Percentiles rank a stretch among this genome's conserved stretches.
These are phyloP conservation scores for Pichia sp. DNA, from an alignment of 1,139 yeast genomes.

Conservation along the genomic window DNA sequence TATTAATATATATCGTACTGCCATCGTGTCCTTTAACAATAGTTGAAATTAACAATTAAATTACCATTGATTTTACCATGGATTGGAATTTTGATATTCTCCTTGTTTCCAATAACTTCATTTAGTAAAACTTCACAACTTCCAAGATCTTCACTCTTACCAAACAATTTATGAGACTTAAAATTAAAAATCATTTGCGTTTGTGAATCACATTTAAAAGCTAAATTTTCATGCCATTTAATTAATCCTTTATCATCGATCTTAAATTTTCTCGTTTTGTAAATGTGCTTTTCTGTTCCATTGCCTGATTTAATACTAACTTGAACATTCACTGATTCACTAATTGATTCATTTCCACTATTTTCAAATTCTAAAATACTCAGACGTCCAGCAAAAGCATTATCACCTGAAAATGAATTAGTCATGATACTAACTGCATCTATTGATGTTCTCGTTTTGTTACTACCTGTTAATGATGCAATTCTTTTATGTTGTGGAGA, in stretches of 20 bases:
- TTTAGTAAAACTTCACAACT: slow-evolving; percentile 39
- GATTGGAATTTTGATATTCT: slow-evolving; percentile 22
- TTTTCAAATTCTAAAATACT: slow-evolving; percentile 29
- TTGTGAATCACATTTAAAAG: slow-evolving; percentile 60
- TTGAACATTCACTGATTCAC: slow-evolving; percentile 44
- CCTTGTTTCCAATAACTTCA: slow-evolving; percentile 29
- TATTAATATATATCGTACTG: too few relatives aligned
- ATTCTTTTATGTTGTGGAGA: slow-evolving; percentile 25
- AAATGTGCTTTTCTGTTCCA: slow-evolving; percentile 47
- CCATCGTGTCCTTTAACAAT: slow-evolving; percentile 5
- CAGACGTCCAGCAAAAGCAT: slow-evolving; percentile 48
- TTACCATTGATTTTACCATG: slow-evolving; percentile 17
- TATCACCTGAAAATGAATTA: slow-evolving; percentile 34
- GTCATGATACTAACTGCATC: slow-evolving; percentile 18
- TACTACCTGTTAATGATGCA: slow-evolving; percentile 17
- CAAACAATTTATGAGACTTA: slow-evolving; percentile 66
- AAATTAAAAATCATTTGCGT: slow-evolving; percentile 55
- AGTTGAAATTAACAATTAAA: slow-evolving; percentile 27
- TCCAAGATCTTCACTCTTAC: slow-evolving; percentile 63
- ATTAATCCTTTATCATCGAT: slow-evolving; percentile 33
- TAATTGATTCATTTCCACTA: slow-evolving; percentile 20
- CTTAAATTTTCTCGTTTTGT: slow-evolving; percentile 59
- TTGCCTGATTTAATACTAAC: slow-evolving; percentile 46
- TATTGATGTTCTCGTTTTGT: slow-evolving; percentile 23
- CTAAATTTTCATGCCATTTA: slow-evolving; percentile 58